Evolutionary conservation across 169 alveolate genomes (phyloP).

Genomic region (Plasmodium reichenowi): DNA sequence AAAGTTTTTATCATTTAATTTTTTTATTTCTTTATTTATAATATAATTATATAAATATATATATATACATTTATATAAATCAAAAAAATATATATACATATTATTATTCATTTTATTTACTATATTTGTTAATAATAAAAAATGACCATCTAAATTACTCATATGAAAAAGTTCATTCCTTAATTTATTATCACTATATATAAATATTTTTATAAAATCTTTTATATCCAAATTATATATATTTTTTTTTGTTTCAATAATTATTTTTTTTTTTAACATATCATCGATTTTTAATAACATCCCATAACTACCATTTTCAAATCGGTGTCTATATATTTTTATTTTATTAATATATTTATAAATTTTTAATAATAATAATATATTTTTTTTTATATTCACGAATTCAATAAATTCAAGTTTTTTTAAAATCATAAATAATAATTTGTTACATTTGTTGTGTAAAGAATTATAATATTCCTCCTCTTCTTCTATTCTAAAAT

Average conservation of each 20-base stretch:
- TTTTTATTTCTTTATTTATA: not conserved
- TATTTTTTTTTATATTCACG: not conserved
- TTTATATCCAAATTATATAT: not conserved
- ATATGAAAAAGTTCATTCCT: slow-evolving; percentile 8
- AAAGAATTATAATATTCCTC: too few species aligned
- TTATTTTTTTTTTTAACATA: slow-evolving; percentile 1
- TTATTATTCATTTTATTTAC: slow-evolving; percentile 7
- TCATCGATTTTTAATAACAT: not conserved
- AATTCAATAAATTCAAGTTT: slow-evolving; percentile 6
- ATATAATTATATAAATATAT: slow-evolving; percentile 4
- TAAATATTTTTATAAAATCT: slow-evolving; percentile 31
- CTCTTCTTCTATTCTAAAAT: too few species aligned
- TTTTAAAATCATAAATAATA: slow-evolving; percentile 8
- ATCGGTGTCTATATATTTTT: not conserved
- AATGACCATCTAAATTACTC: not conserved
- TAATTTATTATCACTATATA: slow-evolving; percentile 23
- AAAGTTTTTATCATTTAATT: not conserved
- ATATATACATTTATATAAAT: slow-evolving; percentile 26
- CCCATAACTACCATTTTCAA: not conserved
- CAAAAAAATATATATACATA: not conserved
- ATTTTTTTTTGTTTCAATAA: not conserved
- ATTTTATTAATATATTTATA: slow-evolving; percentile 47
- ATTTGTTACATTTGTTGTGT: not conserved
- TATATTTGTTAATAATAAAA: slow-evolving; percentile 20
- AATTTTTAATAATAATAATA: slow-evolving; percentile 15